A percentile compares a stretch with the other conserved stretches of the same genome.
These are phyloP conservation scores for Scheffersomyces illinoinensis DNA, from an alignment of 1,139 yeast species.

Conservation along the genomic window DNA sequence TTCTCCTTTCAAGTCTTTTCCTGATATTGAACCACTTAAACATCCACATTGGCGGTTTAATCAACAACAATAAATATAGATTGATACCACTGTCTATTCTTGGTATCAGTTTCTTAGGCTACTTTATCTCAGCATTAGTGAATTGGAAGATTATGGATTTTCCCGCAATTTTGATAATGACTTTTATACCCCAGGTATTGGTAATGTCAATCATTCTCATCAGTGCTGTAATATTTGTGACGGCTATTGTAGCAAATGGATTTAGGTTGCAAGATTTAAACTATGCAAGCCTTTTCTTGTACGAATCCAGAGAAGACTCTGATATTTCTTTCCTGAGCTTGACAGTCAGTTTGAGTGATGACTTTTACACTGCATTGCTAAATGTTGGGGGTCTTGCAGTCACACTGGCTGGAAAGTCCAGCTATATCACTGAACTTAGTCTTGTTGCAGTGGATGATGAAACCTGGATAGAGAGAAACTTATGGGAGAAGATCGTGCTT, in stretches of 20 bases:
- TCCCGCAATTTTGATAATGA: constrained; percentile 56
- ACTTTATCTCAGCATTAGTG: constrained; percentile 39
- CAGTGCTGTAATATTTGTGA: constrained; percentile 50
- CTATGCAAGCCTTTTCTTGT: constrained; percentile 46
- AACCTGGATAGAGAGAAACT: constrained; percentile 60
- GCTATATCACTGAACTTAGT: constrained; percentile 62
- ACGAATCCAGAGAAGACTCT: constrained; percentile 15
- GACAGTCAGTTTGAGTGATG: constrained; percentile 49
- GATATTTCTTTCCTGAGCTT: constrained; percentile 24
- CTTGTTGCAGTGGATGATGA: constrained; percentile 46
- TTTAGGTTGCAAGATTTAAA: constrained; percentile 46
- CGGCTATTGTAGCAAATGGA: constrained; percentile 65
- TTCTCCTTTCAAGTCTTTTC: constrained; percentile 51
- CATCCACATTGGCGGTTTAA: constrained; percentile 58
- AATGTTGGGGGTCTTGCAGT: constrained; percentile 64
- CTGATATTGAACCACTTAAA: constrained; percentile 56
- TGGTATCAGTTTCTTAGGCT: constrained; percentile 51
- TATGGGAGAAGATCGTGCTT: constrained; percentile 20
- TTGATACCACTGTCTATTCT: constrained; percentile 62
- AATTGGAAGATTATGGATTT: constrained; percentile 43
- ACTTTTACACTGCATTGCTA: constrained; percentile 62
- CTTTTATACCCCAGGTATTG: constrained; percentile 62
- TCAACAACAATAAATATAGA: constrained; percentile 53
- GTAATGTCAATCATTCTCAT: constrained; percentile 49
- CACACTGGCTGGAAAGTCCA: constrained; percentile 64